Evolutionary conservation across 164 flowering plant genomes (phyloP).

Genomic region (Vitis rupestris): DNA sequence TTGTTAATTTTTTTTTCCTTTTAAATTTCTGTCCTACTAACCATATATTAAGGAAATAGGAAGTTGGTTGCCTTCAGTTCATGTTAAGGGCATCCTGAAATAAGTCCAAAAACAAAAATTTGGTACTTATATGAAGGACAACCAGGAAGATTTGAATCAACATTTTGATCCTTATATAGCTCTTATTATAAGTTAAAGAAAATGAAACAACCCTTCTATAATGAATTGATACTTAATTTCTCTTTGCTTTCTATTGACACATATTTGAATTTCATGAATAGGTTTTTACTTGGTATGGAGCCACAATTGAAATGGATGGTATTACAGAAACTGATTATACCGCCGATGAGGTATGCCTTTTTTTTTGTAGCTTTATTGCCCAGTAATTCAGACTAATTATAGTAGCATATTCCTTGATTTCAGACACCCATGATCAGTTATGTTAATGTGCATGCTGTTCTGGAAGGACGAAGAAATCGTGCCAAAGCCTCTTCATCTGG

Average conservation of each 20-base stretch:
- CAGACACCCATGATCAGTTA: constrained; percentile 96
- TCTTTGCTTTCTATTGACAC: not conserved
- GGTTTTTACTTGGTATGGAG: constrained; percentile 97
- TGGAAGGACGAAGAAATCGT: constrained; percentile 79
- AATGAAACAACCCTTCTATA: too few species aligned
- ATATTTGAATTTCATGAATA: constrained; percentile 12
- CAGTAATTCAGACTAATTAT: not conserved
- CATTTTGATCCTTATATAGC: too few species aligned
- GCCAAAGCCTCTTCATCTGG: constrained; percentile 69
- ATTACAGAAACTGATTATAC: constrained; percentile 84
- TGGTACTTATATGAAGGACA: too few species aligned
- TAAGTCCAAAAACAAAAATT: too few species aligned
- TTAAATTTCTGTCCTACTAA: too few species aligned
- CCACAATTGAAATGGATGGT: constrained; percentile 88
- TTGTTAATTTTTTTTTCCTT: too few species aligned
- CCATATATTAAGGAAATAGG: too few species aligned
- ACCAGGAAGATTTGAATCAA: too few species aligned
- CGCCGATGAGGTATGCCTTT: constrained; percentile 76
- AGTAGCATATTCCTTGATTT: constrained; percentile 6
- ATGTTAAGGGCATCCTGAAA: too few species aligned
- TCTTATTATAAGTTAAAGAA: too few species aligned
- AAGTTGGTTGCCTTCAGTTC: too few species aligned
- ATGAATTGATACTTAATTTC: not conserved
- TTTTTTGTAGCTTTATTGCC: not conserved
- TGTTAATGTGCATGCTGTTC: constrained; percentile 90